A percentile compares a stretch with the other conserved stretches of the same genome.
Evolutionary conservation across 2,329 filamentous ascomycete genomes (phyloP).

Genomic region (Ceratocystiopsis sp.): DNA sequence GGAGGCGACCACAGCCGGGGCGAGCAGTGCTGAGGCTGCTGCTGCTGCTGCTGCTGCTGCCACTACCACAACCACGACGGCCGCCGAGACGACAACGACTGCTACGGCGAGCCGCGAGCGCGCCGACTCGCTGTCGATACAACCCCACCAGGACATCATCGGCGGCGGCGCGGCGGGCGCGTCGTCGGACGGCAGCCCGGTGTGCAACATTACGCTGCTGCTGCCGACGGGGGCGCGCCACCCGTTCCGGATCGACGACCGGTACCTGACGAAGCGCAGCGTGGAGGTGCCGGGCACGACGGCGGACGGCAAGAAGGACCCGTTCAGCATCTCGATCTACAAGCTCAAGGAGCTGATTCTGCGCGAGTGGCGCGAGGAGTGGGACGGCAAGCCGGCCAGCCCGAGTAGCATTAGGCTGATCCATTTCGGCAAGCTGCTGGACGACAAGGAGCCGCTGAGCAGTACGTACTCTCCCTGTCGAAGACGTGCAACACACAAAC

Average conservation of each 20-base stretch:
- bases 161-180: neutral
- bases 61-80: neutral
- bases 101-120: constrained; percentile 11
- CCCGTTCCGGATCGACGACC: constrained; percentile 78
- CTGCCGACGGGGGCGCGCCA: constrained; percentile 69
- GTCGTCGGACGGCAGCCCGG: constrained; percentile 18
- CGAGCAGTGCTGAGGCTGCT: no score
- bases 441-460: constrained; percentile 71
- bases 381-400: constrained; percentile 73
- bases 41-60: no score
- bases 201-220: constrained; percentile 65
- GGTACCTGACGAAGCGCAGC: constrained; percentile 65
- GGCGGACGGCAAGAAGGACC: constrained; percentile 47
- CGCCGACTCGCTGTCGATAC: constrained; percentile 7
- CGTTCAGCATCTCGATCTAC: constrained; percentile 82
- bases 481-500: neutral
- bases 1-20: no score
- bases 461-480: constrained; percentile 36
- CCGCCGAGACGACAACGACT: neutral
- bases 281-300: constrained; percentile 55
- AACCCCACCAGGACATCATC: no score
- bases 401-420: constrained; percentile 84
- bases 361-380: constrained; percentile 82
- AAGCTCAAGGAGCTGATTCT: constrained; percentile 88
- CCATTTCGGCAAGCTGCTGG: constrained; percentile 76